Evolutionary conservation across 2,329 filamentous ascomycete genomes (phyloP), one percentile per base, ranked within the genome.

Genomic region (Cordyceps tenuipes): DNA sequence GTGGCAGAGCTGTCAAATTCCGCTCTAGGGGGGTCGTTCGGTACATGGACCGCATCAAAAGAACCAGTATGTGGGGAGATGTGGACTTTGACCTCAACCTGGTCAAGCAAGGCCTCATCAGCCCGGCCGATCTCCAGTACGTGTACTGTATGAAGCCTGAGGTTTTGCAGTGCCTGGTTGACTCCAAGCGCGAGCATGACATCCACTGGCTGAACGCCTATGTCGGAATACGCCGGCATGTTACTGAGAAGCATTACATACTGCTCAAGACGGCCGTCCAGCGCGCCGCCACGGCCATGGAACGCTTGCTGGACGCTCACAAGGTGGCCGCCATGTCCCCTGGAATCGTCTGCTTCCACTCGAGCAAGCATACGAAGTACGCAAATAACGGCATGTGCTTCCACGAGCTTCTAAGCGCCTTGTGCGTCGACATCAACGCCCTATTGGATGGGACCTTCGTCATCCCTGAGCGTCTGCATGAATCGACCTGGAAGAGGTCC

Each of bases 181-280:
- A 34, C 0, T 13, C 12, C 34, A 12, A 4, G 8, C 65, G 64
- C 65, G 26, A 49, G 5, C 36, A 56, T n/a, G 66, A 66, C 52
- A 23, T 60, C 6, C 12, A 31, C 5, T 64, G 62, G 39, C 55
- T 68, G 17, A 63, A 67, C 48, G 57, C 62, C 44, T 68, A 61
- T 34, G 65, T 59, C 13, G 66, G 66, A 1, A n/a, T 62, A 10
- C 64, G 62, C 19, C 50, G 59, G 5, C 17, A n/a, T 1, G 55
- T 66, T 19, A 0, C 13, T 12, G 13, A 29, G 0, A 39, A 50
- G 3, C 55, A 62, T 19, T 62, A 62, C 57, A 19, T 56, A 5
- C 10, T 48, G 12, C 55, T 57, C 15, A 61, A 64, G 17, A 57
- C 54, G 3, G 63, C 64, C 5, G 49, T 61, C 15, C 63, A 65